Percentiles rank a stretch among this genome's conserved stretches.
phyloP scores from a whole-genome alignment of 2,329 filamentous ascomycete genomes.

The Cladosporium sp. region DNA sequence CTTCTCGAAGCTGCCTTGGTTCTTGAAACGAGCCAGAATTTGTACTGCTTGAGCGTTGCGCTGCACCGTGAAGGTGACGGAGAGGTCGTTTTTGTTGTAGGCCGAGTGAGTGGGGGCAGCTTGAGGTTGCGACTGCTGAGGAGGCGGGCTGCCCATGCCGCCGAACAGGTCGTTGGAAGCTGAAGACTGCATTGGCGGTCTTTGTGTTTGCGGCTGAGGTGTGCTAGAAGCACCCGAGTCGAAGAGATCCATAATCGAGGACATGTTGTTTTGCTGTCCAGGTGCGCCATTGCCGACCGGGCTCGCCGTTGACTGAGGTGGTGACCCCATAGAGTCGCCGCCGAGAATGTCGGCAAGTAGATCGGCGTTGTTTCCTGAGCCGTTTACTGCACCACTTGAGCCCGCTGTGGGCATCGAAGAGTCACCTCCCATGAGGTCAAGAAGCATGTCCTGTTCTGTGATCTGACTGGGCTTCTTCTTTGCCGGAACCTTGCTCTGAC shows the following conservation, averaged over 20 bases:
- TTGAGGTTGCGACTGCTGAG: slow-evolving; percentile 27
- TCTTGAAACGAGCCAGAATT: slow-evolving; percentile 77
- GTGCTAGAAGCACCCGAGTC: slow-evolving; percentile 41
- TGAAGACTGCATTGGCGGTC: slow-evolving; percentile 29
- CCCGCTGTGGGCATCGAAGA: slow-evolving; percentile 57
- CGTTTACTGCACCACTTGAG: slow-evolving; percentile 51
- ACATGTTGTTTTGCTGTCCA: slow-evolving; percentile 29
- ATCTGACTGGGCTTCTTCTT: slow-evolving; percentile 73
- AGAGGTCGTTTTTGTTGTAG: slow-evolving; percentile 81
- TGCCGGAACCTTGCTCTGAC: slow-evolving; percentile 53
- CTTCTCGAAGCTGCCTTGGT: slow-evolving; percentile 53
- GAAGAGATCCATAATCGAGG: slow-evolving; percentile 88
- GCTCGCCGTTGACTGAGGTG: slow-evolving; percentile 24
- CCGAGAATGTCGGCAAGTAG: slow-evolving; percentile 88
- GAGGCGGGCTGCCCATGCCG: slow-evolving; percentile 40
- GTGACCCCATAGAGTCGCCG: slow-evolving; percentile 47
- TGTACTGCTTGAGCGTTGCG: slow-evolving; percentile 76
- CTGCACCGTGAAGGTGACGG: slow-evolving; percentile 77
- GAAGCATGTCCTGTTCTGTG: slow-evolving; percentile 83
- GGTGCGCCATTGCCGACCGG: slow-evolving; percentile 19
- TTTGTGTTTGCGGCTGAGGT: slow-evolving; percentile 33
- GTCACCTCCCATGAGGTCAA: slow-evolving; percentile 81
- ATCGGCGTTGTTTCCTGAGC: slow-evolving; percentile 65
- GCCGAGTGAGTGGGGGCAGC: slow-evolving; percentile 53
- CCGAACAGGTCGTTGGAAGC: slow-evolving; percentile 39